These are phyloP conservation scores for Spiromastix sp. DNA, from an alignment of 2,329 filamentous ascomycete genomes.

Conservation along the genomic window DNA sequence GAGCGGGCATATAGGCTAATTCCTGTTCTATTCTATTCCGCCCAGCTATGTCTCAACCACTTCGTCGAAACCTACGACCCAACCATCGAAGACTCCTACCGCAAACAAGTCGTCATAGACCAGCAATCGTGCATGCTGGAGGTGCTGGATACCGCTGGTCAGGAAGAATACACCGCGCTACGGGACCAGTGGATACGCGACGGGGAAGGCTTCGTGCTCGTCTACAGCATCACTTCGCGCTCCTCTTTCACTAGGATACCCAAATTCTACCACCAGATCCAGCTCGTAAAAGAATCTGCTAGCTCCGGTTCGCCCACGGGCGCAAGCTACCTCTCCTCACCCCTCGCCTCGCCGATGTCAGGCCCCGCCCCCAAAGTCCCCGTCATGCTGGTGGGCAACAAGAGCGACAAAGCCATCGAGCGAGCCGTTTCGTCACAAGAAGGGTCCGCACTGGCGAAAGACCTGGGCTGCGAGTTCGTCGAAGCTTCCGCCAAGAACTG, in stretches of 20 bases:
- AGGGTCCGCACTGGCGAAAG: conserved; percentile 79
- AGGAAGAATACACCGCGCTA: conserved; percentile 96
- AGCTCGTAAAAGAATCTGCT: conserved; percentile 84
- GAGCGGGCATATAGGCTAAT: background rate
- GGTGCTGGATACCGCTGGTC: conserved; percentile 90
- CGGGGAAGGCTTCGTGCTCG: conserved; percentile 91
- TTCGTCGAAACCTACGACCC: conserved; percentile 86
- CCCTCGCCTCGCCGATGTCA: conserved; percentile 32
- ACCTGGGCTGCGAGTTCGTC: conserved; percentile 91
- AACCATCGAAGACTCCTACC: conserved; percentile 59
- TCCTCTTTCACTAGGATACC: conserved; percentile 92
- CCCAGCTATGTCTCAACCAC: conserved; percentile 85
- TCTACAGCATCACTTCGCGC: conserved; percentile 96
- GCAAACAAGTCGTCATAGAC: conserved; percentile 73
- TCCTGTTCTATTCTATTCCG: background rate
- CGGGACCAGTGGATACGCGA: conserved; percentile 98
- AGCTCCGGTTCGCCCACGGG: conserved; percentile 44
- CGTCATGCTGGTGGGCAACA: conserved; percentile 98
- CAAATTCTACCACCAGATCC: conserved; percentile 92
- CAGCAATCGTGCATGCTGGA: conserved; percentile 88
- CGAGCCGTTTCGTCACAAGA: conserved; percentile 95
- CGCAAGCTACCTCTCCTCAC: conserved; percentile 41
- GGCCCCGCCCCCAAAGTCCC: conserved; percentile 58
- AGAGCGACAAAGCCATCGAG: conserved; percentile 92
- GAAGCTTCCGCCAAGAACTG: conserved; percentile 97